phyloP scores from a whole-genome alignment of 495 filamentous ascomycete genomes.

The Hyaloscypha hepaticicola region DNA sequence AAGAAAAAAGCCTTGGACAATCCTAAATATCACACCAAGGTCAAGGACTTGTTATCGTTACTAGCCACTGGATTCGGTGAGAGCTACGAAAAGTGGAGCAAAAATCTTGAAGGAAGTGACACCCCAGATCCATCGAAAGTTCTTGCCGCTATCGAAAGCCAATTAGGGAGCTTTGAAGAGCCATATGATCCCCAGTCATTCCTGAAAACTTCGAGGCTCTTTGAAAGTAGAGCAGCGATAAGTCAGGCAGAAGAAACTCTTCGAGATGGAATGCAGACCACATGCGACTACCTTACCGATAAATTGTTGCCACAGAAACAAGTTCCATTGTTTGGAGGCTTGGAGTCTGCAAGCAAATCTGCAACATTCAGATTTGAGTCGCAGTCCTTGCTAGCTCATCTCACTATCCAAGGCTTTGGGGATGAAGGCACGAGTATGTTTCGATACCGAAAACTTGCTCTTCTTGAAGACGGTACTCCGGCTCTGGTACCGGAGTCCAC shows the following conservation, averaged over 20 bases:
- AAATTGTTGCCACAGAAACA: not conserved
- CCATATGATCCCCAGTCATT: not conserved
- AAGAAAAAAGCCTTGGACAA: not conserved
- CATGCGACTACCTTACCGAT: not conserved
- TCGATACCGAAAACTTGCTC: not conserved
- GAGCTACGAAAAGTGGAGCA: not conserved
- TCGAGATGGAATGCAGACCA: not conserved
- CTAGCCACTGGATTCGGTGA: not conserved
- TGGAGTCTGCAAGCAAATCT: not conserved
- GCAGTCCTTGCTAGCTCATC: not conserved
- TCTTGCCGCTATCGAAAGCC: not conserved
- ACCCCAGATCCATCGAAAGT: not conserved
- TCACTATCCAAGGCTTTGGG: not conserved
- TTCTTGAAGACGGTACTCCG: not conserved
- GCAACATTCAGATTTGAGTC: not conserved
- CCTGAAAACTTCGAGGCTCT: not conserved
- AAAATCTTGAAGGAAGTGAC: not conserved
- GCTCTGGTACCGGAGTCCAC: not conserved
- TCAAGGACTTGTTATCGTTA: not conserved
- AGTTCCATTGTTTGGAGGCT: not conserved
- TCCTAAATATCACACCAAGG: not conserved
- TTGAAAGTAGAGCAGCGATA: not conserved
- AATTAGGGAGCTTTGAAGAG: not conserved
- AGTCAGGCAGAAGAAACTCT: not conserved
- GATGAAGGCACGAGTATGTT: not conserved